Base-by-base conservation (phyloP, 345 rosid genomes). In the Erucastrum elatum region DNA sequence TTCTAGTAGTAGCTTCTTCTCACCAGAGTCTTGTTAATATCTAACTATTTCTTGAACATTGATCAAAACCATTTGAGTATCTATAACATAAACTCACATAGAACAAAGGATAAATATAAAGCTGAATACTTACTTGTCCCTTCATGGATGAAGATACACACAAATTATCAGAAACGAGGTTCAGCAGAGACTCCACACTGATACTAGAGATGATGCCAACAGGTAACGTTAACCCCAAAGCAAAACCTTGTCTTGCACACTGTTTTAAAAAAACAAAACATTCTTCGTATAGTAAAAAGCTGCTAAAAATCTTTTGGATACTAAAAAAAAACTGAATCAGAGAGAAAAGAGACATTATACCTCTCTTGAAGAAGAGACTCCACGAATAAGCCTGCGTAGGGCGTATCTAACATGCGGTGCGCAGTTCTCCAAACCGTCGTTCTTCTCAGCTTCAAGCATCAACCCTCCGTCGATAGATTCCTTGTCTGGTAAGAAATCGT, bases 301-400 rank as follows among this genome's bases (percentile, higher is more conserved):
- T 31, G 21, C 21, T 21, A 21, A 21, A 37, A 7, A 37, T 37
- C 41, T 37, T 37, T 3, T 29, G 46, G 46, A 9, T 39, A 39
- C 12, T 39, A 39, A 39, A 34, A 34, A 3, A 34, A 3, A 34
- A 34, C 4, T 9, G 65, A 55, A 35, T 0, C 31, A 66, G 62
- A 58, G 53, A 66, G 37, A 34, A 34, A 74, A 13, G 12, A 31
- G 84, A 70, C 6, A 34, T 6, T 71, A 72, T 77, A 91, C 98
- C 96, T 91, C 97, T 82, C 98, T 88, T 2, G 99, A 90, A 1
- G 99, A 93, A 56, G 98, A 95, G 85, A 88, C 92, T 13, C 99
- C 99, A 2, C 94, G 96, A 53, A 95, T 84, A 46, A 95, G 92
- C 84, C 98, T 90, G 4, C 97, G 88, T 9, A 93, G 67, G 51